Base-by-base conservation (phyloP, 139 green algal genomes). In the Volvox reticuliferus region DNA sequence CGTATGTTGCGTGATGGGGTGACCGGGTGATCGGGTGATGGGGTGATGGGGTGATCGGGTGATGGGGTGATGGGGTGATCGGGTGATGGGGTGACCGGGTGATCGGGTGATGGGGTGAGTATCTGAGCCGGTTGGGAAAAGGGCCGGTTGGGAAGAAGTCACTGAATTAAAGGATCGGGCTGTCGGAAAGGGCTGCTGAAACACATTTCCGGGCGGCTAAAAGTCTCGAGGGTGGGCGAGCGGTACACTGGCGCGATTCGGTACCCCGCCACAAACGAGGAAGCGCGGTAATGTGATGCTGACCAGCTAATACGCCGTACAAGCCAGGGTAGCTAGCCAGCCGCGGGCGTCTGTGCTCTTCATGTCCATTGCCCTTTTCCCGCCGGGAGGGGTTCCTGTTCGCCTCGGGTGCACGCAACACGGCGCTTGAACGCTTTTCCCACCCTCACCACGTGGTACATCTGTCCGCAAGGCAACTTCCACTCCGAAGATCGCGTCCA, bases 401-500 rank as follows among this genome's bases (percentile, higher is more conserved):
- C 71, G 28, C 71, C n/a, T 37, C 71, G 36, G 71, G 21, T 33
- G 28, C 21, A n/a, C 71, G 2, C 19, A 32, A n/a, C 71, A 33
- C 33, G 21, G 12, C 21, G 6, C 21, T 73, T 2, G 12, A 16
- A 73, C 24, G 65, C 65, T 33, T 5, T 9, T 35, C 30, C 61
- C n/a, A n/a, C n/a, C 26, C 82, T 17, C 81, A 79, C 87, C 86
- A 86, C 20, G 79, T 91, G 65, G 63, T 79, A 85, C 33, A 61
- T 68, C 44, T 69, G 62, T 36, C 61, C 86, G 61, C 17, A 79
- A 62, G 55, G 71, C 62, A 79, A 16, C 12, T 61, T 90, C 36
- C 90, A 32, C 13, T 30, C 35, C 0, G 96, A 73, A 1, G 95
- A 95, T 5, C 37, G 73, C 37, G 88, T 94, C 95, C 95, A 97